Conservation (phyloP, 2,329 filamentous ascomycete genomes). For the Aureobasidium sp. region DNA sequence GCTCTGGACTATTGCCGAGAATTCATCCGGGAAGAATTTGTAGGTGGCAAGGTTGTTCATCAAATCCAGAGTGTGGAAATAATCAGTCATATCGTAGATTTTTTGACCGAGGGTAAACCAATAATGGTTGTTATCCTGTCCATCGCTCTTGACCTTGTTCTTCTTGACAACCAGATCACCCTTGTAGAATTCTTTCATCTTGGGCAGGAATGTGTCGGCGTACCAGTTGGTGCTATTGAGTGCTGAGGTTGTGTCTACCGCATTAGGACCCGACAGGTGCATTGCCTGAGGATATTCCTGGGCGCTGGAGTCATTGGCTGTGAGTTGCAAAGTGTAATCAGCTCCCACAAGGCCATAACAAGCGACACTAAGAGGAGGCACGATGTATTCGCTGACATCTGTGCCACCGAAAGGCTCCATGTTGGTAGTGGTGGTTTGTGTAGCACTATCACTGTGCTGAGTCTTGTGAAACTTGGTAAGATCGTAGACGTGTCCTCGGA, state of each 20-base stretch:
- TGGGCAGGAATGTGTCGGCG: conserved; percentile 61
- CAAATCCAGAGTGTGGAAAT: conserved; percentile 69
- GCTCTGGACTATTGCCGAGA: conserved; percentile 62
- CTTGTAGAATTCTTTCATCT: conserved; percentile 79
- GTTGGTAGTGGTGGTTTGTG: conserved; percentile 50
- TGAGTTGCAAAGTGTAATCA: no score
- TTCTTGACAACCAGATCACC: conserved; percentile 72
- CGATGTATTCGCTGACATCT: conserved; percentile 79
- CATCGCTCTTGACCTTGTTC: conserved; percentile 55
- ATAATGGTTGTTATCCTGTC: conserved; percentile 57
- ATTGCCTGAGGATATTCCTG: conserved; percentile 35
- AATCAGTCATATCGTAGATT: conserved; percentile 87
- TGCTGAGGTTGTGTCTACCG: conserved; percentile 48
- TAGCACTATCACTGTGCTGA: conserved; percentile 70
- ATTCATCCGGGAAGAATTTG: conserved; percentile 62
- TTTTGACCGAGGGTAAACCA: conserved; percentile 74
- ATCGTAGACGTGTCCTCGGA: conserved; percentile 86
- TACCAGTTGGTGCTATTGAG: conserved; percentile 72
- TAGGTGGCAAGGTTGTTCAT: conserved; percentile 50
- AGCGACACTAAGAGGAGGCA: conserved; percentile 64
- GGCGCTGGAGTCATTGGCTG: no score
- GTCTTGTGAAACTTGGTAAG: conserved; percentile 79
- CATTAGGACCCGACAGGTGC: conserved; percentile 63
- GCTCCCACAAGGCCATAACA: conserved; percentile 66
- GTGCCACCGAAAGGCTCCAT: conserved; percentile 76